Conservation (phyloP, 768 basidiomycete genomes). For the Albatrellus ellisii region DNA sequence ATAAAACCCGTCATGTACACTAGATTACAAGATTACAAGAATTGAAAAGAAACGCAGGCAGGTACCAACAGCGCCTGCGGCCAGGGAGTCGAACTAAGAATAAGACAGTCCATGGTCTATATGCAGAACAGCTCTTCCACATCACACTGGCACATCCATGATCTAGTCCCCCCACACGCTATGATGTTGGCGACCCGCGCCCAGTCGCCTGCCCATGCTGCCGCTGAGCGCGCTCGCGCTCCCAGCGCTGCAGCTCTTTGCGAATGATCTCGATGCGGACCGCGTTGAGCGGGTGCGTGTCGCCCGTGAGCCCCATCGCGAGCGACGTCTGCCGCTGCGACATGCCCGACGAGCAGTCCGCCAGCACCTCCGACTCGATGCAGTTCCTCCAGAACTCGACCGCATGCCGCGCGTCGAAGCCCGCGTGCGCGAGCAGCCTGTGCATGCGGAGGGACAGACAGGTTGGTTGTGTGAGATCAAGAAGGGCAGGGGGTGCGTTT, state of each 20-base stretch:
- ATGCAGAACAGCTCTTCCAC: too few species aligned
- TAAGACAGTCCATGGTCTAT: too few species aligned
- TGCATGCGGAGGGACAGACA: too few species aligned
- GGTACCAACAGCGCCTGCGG: too few species aligned
- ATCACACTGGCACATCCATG: too few species aligned
- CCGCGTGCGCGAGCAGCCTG: slow-evolving; percentile 85
- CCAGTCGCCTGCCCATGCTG: background rate
- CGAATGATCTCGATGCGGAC: slow-evolving; percentile 47
- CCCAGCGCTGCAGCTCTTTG: slow-evolving; percentile 64
- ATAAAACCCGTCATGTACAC: too few species aligned
- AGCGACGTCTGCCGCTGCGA: slow-evolving; percentile 17
- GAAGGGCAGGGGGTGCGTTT: slow-evolving; percentile 12
- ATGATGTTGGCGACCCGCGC: background rate
- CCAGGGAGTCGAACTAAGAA: too few species aligned
- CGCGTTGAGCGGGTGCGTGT: slow-evolving; percentile 56
- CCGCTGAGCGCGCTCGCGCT: slow-evolving; percentile 23
- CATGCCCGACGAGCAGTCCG: slow-evolving; percentile 32
- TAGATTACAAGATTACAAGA: too few species aligned
- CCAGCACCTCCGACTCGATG: slow-evolving; percentile 21
- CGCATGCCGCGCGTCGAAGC: slow-evolving; percentile 78
- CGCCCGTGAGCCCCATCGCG: slow-evolving; percentile 36
- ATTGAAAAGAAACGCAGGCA: too few species aligned
- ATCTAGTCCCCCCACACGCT: too few species aligned
- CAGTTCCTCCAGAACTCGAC: slow-evolving; percentile 63
- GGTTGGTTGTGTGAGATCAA: background rate